Percentiles rank a stretch among this genome's conserved stretches.
Conservation (phyloP, 345 rosid species). For the Laguncularia racemosa region DNA sequence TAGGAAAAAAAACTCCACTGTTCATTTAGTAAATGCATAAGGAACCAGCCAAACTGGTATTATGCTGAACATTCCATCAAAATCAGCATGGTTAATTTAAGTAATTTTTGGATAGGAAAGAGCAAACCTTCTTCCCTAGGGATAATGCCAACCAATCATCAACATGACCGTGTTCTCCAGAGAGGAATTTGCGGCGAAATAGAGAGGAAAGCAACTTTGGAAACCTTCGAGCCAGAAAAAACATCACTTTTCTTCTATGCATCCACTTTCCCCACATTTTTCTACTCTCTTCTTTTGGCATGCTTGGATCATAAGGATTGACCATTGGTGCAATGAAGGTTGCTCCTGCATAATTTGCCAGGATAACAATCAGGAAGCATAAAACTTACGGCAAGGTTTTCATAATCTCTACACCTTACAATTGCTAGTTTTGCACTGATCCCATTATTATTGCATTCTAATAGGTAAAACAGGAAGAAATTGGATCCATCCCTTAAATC, state of each 20-base stretch:
- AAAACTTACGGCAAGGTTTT: too few relatives aligned
- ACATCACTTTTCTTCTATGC: slow-evolving; percentile 48
- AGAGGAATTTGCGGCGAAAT: slow-evolving; percentile 65
- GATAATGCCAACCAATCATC: slow-evolving; percentile 69
- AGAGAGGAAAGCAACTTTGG: slow-evolving; percentile 55
- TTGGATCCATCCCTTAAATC: too few relatives aligned
- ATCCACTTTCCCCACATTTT: slow-evolving; percentile 69
- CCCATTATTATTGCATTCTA: too few relatives aligned
- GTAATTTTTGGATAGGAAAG: neutral
- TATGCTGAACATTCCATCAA: too few relatives aligned
- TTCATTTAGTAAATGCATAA: too few relatives aligned
- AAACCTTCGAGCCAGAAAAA: slow-evolving; percentile 59
- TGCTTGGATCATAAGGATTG: slow-evolving; percentile 75
- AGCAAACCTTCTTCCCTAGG: slow-evolving; percentile 59
- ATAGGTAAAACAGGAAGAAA: too few relatives aligned
- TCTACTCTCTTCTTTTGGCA: slow-evolving; percentile 68
- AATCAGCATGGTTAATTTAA: too few relatives aligned
- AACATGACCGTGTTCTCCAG: slow-evolving; percentile 64
- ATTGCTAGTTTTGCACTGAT: too few relatives aligned
- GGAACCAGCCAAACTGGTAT: too few relatives aligned
- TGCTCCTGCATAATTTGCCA: slow-evolving; percentile 50
- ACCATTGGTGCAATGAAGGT: slow-evolving; percentile 68
- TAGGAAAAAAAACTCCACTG: too few relatives aligned
- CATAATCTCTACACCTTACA: too few relatives aligned
- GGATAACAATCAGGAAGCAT: slow-evolving; percentile 1